Conservation (phyloP, 2,329 filamentous ascomycete species). For the Rhinocladiella similis region DNA sequence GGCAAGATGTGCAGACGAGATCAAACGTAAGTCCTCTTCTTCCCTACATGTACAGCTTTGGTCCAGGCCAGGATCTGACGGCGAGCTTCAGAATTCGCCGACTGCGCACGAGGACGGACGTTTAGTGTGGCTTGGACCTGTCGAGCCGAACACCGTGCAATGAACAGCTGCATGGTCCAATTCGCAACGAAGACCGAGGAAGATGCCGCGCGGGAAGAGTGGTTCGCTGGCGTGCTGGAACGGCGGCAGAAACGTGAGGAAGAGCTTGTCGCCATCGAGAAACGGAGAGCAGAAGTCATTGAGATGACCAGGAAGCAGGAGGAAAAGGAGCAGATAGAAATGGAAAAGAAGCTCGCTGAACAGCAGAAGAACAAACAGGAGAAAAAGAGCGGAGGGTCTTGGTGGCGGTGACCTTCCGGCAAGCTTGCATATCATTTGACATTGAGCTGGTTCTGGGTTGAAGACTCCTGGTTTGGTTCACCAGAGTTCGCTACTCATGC, state of each 20-base stretch:
- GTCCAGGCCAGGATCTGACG: too few relatives aligned
- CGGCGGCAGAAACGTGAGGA: constrained; percentile 68
- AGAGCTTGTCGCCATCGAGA: constrained; percentile 42
- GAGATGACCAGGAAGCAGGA: constrained; percentile 27
- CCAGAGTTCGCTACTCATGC: not conserved
- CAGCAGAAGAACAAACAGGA: constrained; percentile 14
- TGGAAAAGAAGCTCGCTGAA: constrained; percentile 13
- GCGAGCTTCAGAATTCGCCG: constrained; percentile 71
- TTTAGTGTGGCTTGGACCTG: constrained; percentile 87
- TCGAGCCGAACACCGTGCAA: constrained; percentile 72
- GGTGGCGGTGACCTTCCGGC: constrained; percentile 14
- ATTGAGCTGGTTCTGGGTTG: not conserved
- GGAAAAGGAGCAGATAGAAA: constrained; percentile 24
- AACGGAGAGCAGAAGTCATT: constrained; percentile 43
- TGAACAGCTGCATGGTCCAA: constrained; percentile 96
- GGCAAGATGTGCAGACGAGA: constrained; percentile 71
- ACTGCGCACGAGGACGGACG: constrained; percentile 82
- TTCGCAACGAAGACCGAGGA: constrained; percentile 83
- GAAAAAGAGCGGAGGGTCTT: constrained; percentile 10
- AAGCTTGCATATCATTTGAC: not conserved
- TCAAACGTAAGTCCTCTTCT: constrained; percentile 60
- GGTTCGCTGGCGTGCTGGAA: constrained; percentile 78
- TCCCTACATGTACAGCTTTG: too few relatives aligned
- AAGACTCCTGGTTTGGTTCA: not conserved
- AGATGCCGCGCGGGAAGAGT: constrained; percentile 87